Conservation (phyloP, 1,284 basidiomycete genomes). For the Microbotryum lychnidis-dioicae region DNA sequence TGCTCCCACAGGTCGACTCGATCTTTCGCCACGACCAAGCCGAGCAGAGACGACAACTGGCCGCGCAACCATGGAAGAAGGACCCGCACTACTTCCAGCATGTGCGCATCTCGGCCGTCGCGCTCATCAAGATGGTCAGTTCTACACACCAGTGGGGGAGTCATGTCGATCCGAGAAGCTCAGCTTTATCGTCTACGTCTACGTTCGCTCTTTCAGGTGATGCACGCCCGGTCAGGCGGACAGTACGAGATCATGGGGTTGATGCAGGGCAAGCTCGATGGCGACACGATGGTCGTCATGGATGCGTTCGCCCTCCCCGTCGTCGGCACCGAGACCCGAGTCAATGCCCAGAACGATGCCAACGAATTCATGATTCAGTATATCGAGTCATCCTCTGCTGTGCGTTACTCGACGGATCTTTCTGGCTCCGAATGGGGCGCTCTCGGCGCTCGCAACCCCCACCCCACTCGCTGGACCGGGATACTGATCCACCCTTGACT, state of each 20-base stretch:
- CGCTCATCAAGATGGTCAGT: slow-evolving; percentile 91
- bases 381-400: slow-evolving; percentile 66
- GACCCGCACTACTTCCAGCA: slow-evolving; percentile 90
- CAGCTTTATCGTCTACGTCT: too few species aligned
- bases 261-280: slow-evolving; percentile 94
- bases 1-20: slow-evolving; percentile 50
- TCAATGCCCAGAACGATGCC: slow-evolving; percentile 92
- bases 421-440: not conserved
- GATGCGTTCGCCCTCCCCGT: slow-evolving; percentile 96
- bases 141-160: not conserved
- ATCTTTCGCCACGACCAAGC: slow-evolving; percentile 52
- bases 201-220: slow-evolving; percentile 54
- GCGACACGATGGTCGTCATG: slow-evolving; percentile 78
- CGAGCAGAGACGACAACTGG: slow-evolving; percentile 41
- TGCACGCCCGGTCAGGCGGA: slow-evolving; percentile 93
- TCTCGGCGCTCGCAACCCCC: slow-evolving; percentile 7
- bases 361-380: slow-evolving; percentile 99
- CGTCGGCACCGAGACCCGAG: slow-evolving; percentile 96
- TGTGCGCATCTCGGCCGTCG: slow-evolving; percentile 89
- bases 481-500: not conserved
- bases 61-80: slow-evolving; percentile 71
- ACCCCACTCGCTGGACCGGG: not conserved
- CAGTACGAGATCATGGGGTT: slow-evolving; percentile 98
- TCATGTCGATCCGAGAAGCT: not conserved
- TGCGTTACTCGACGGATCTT: slow-evolving; percentile 38